A percentile compares a stretch with the other conserved stretches of the same genome.
phyloP scores from a whole-genome alignment of 2,329 filamentous ascomycete genomes.

The Thielaviopsis musarum region DNA sequence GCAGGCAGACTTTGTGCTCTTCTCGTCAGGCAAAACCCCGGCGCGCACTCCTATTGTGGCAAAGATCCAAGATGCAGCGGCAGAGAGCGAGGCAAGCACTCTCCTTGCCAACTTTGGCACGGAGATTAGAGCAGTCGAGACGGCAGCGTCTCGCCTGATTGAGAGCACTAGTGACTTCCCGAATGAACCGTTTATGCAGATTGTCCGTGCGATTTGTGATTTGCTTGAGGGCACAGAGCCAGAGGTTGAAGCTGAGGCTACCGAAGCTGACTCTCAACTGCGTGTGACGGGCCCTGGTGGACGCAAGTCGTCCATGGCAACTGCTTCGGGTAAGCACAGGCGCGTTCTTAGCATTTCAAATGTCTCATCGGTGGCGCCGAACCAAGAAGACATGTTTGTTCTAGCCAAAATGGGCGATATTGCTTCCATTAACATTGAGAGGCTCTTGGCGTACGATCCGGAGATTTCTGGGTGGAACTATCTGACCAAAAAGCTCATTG shows the following conservation, averaged over 20 bases:
- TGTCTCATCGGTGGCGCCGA: constrained; percentile 29
- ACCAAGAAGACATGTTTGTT: constrained; percentile 49
- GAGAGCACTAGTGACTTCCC: constrained; percentile 89
- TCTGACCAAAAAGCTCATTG: constrained; percentile 39
- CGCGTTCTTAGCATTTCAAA: constrained; percentile 32
- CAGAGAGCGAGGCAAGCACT: constrained; percentile 32
- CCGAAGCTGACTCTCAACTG: constrained; percentile 2
- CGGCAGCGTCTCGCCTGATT: constrained; percentile 68
- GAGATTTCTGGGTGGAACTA: constrained; percentile 60
- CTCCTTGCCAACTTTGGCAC: constrained; percentile 52
- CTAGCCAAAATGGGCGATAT: constrained; percentile 59
- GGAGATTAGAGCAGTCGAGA: constrained; percentile 78
- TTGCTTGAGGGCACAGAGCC: constrained; percentile 35
- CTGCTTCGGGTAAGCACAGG: constrained; percentile 24
- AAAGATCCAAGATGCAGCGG: constrained; percentile 28
- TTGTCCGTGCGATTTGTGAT: constrained; percentile 58
- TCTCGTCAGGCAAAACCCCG: constrained; percentile 39
- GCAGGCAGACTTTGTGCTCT: constrained; percentile 78
- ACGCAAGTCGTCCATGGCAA: constrained; percentile 20
- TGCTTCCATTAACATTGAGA: constrained; percentile 55
- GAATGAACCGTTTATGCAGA: constrained; percentile 60
- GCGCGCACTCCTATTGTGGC: constrained; percentile 31
- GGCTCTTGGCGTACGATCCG: constrained; percentile 51
- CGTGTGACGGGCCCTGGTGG: constrained; percentile 13
- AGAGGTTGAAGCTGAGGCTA: neutral